Evolutionary conservation across 495 filamentous ascomycete species (phyloP), one percentile per base, ranked within the genome.

Genomic region (Daldinia grandis): DNA sequence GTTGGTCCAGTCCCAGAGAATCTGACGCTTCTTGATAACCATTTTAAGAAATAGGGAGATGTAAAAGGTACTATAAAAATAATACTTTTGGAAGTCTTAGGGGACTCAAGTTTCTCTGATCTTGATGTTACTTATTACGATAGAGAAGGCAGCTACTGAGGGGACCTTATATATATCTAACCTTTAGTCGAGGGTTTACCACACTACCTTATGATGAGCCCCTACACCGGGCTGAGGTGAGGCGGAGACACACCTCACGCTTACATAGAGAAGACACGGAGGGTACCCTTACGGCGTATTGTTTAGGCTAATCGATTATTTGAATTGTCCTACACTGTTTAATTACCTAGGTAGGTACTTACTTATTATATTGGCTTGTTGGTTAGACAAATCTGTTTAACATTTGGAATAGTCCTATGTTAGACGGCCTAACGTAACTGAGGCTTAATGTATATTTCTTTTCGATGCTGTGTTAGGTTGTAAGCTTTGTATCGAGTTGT

Each of bases 1-100:
- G 73, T 83, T 84, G 54, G 81, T 83, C 78, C 77, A 84, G 68
- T 83, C 82, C 82, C 81, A 84, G 51, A 83, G 78, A 37, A 83
- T 78, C 65, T 77, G 79, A 19, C 82, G 74, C 72, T 84, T 84
- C 57, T 71, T 70, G 58, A 75, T 72, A 44, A 70, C 73, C 73
- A 73, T 75, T 65, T 62, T 73, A 1, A 35, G 28, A 15, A 28
- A 42, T 21, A 61, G 49, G 8, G 47, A 4, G n/a, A 24, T 24
- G 19, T 12, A 12, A 47, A 47, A 21, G 10, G 9, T 47, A 9
- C 8, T 24, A 5, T 12, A 24, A 24, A 24, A 47, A 9, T 47
- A 10, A 10, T 4, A 4, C 10, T 3, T 47, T 24, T 9, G 8
- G 17, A 24, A 47, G 12, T 47, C 4, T 12, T 4, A 47, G 19